These are phyloP conservation scores for Sporothrix brunneoviolacea DNA, from an alignment of 2,329 filamentous ascomycete species.

Conservation along the genomic window DNA sequence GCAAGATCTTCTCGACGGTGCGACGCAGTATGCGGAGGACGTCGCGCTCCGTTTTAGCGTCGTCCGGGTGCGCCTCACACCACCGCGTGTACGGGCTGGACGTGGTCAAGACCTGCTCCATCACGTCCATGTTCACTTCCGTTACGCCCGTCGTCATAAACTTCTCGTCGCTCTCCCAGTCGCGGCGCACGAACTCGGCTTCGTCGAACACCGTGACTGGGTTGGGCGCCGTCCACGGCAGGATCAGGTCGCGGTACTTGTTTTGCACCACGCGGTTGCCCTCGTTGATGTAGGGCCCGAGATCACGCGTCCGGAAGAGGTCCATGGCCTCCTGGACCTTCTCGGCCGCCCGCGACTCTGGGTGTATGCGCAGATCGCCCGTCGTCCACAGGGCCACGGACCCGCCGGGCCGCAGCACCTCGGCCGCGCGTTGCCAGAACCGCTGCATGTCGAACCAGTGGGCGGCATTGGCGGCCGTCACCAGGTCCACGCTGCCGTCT, in stretches of 20 bases:
- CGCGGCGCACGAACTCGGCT: slow-evolving; percentile 31
- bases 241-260: slow-evolving; percentile 34
- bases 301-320: slow-evolving; percentile 27
- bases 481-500: slow-evolving; percentile 38
- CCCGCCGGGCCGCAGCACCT: slow-evolving; percentile 44
- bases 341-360: slow-evolving; percentile 31
- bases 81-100: slow-evolving; percentile 36
- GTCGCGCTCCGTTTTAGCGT: slow-evolving; percentile 34
- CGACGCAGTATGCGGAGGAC: slow-evolving; percentile 12
- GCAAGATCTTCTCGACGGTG: slow-evolving; percentile 20
- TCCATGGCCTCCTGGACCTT: slow-evolving; percentile 37
- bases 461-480: slow-evolving; percentile 42
- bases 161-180: slow-evolving; percentile 33
- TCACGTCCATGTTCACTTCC: slow-evolving; percentile 23
- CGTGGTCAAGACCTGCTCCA: slow-evolving; percentile 33
- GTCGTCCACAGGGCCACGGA: slow-evolving; percentile 46
- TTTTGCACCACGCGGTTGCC: slow-evolving; percentile 36
- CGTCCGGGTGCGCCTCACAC: slow-evolving; percentile 37
- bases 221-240: slow-evolving; percentile 42
- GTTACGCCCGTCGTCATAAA: neutral
- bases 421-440: slow-evolving; percentile 43
- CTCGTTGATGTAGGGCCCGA: slow-evolving; percentile 32
- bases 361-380: slow-evolving; percentile 27
- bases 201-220: slow-evolving; percentile 33
- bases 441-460: slow-evolving; percentile 52